phyloP scores from a whole-genome alignment of 2,329 filamentous ascomycete genomes.

The Purpureocillium takamizusanense region DNA sequence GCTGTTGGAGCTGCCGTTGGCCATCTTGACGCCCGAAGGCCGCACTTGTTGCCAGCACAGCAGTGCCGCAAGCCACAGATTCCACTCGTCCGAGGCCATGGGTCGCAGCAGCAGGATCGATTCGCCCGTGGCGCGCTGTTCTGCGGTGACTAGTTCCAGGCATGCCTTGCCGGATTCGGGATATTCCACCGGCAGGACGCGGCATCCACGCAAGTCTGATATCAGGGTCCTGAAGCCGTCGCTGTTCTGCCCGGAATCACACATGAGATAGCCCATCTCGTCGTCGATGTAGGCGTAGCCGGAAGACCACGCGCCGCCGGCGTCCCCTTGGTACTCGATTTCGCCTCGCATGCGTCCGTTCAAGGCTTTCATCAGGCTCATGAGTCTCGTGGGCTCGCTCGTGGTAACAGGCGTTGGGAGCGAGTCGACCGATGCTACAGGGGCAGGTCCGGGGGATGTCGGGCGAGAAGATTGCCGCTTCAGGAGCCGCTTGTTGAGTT shows the following conservation, averaged over 20 bases:
- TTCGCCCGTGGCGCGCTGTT: slow-evolving; percentile 37
- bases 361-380: slow-evolving; percentile 67
- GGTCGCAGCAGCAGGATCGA: slow-evolving; percentile 53
- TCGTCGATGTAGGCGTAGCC: slow-evolving; percentile 75
- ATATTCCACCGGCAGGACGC: slow-evolving; percentile 48
- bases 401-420: slow-evolving; percentile 51
- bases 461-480: slow-evolving; percentile 49
- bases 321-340: slow-evolving; percentile 60
- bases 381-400: slow-evolving; percentile 60
- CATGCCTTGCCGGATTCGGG: slow-evolving; percentile 36
- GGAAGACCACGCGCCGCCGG: slow-evolving; percentile 53
- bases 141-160: slow-evolving; percentile 45
- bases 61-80: slow-evolving; percentile 72
- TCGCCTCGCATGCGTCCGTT: slow-evolving; percentile 74
- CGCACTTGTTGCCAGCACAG: slow-evolving; percentile 74
- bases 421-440: slow-evolving; percentile 50
- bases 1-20: slow-evolving; percentile 28
- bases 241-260: slow-evolving; percentile 52
- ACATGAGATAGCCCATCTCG: slow-evolving; percentile 64
- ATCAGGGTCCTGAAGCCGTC: slow-evolving; percentile 58
- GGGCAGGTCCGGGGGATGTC: slow-evolving; percentile 45
- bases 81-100: slow-evolving; percentile 54
- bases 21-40: slow-evolving; percentile 46
- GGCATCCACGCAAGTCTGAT: slow-evolving; percentile 66
- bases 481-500: slow-evolving; percentile 41